A percentile compares a stretch with the other conserved stretches of the same genome.
phyloP scores from a whole-genome alignment of 371 early-diverging fungal species.

The Pancytospora epiphaga region DNA sequence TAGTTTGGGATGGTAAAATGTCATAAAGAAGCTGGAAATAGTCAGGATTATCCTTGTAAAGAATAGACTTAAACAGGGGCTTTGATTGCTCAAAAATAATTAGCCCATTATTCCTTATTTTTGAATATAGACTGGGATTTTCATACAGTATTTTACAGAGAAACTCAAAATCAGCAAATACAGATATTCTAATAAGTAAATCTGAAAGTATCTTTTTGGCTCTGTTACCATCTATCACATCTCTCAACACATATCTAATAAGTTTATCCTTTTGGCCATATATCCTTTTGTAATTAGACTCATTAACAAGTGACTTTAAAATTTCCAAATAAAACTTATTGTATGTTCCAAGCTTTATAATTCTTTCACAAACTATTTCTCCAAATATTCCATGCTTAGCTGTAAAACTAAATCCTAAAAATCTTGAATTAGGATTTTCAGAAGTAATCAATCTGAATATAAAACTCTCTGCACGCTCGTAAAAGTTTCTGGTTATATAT shows the following conservation, averaged over 20 bases:
- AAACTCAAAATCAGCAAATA: constrained; percentile 22
- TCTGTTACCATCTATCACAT: neutral
- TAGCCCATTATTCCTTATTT: neutral
- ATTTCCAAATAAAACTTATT: constrained; percentile 9
- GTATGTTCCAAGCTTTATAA: constrained; percentile 15
- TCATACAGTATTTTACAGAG: constrained; percentile 24
- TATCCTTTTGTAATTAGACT: constrained; percentile 31
- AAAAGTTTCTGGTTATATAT: neutral
- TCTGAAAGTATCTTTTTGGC: neutral
- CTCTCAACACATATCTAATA: constrained; percentile 17
- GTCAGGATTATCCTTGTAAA: neutral
- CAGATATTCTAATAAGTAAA: constrained; percentile 11
- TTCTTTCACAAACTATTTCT: constrained; percentile 21
- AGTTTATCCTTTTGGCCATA: constrained; percentile 36
- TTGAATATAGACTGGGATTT: constrained; percentile 26
- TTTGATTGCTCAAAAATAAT: neutral
- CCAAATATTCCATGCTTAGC: constrained; percentile 12
- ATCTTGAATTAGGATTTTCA: constrained; percentile 41
- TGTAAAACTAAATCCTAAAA: constrained; percentile 31
- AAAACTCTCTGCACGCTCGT: constrained; percentile 20
- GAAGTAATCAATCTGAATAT: constrained; percentile 36
- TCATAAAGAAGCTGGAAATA: neutral
- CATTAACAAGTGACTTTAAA: constrained; percentile 18
- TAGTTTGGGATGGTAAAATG: neutral
- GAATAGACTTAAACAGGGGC: neutral